phyloP scores from a whole-genome alignment of 2,329 filamentous ascomycete genomes.

The Epichloe uncinata region DNA sequence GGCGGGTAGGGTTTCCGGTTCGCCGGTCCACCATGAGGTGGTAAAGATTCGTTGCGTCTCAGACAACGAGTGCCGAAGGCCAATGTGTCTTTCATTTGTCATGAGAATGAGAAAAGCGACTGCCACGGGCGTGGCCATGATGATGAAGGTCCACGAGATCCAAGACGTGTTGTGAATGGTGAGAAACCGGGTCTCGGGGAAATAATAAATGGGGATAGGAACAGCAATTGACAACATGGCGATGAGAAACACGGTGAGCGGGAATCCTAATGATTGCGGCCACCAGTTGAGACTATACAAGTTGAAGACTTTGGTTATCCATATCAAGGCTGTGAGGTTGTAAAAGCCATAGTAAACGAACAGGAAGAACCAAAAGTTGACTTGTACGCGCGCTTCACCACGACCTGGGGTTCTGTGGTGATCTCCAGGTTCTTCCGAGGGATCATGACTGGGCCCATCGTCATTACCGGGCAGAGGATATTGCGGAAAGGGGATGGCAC shows the following conservation, averaged over 20 bases:
- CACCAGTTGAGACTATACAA: slow-evolving; percentile 61
- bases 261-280: slow-evolving; percentile 51
- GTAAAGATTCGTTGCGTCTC: slow-evolving; percentile 57
- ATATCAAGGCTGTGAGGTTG: slow-evolving; percentile 52
- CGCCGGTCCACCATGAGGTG: slow-evolving; percentile 51
- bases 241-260: slow-evolving; percentile 48
- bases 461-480: slow-evolving; percentile 38
- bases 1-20: slow-evolving; percentile 32
- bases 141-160: slow-evolving; percentile 57
- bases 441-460: slow-evolving; percentile 16
- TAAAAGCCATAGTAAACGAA: slow-evolving; percentile 59
- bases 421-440: slow-evolving; percentile 6
- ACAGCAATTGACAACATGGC: slow-evolving; percentile 44
- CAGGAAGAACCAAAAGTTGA: slow-evolving; percentile 62
- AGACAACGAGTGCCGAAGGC: slow-evolving; percentile 45
- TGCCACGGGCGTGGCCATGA: slow-evolving; percentile 55
- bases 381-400: slow-evolving; percentile 47
- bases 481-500: slow-evolving; percentile 51
- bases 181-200: slow-evolving; percentile 37
- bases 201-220: slow-evolving; percentile 47
- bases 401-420: slow-evolving; percentile 40
- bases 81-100: slow-evolving; percentile 49
- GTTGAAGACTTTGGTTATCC: slow-evolving; percentile 62
- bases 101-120: slow-evolving; percentile 52
- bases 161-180: slow-evolving; percentile 52